Conservation (phyloP, 1,284 basidiomycete genomes). For the Pholiota adiposa region DNA sequence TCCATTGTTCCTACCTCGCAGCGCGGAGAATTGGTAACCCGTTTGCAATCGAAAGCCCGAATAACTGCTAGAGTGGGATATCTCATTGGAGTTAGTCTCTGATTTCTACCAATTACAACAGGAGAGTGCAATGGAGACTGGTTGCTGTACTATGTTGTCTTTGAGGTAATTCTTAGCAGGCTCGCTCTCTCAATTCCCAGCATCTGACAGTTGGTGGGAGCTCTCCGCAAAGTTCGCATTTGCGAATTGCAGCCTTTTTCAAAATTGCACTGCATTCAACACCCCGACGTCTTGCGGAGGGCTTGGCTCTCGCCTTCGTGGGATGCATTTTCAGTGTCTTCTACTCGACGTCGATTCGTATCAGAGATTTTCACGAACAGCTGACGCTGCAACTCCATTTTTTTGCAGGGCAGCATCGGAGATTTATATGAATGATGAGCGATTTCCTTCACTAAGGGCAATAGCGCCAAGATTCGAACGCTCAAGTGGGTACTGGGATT, state of each 20-base stretch:
- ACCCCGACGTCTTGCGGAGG: not conserved
- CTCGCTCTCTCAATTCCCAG: not conserved
- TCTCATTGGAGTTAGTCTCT: too few relatives aligned
- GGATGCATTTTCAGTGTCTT: not conserved
- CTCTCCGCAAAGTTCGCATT: not conserved
- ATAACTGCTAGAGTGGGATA: too few relatives aligned
- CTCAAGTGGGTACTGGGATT: not conserved
- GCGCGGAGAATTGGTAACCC: not conserved
- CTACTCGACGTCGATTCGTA: not conserved
- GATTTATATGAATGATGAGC: not conserved
- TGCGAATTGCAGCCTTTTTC: not conserved
- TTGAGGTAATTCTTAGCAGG: not conserved
- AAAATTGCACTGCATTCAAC: not conserved
- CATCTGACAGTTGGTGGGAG: not conserved
- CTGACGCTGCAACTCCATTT: not conserved
- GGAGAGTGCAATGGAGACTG: not conserved
- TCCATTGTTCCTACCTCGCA: not conserved
- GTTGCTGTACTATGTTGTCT: not conserved
- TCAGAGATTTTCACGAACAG: not conserved
- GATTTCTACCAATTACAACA: too few relatives aligned
- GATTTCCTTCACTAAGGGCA: not conserved
- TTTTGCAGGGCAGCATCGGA: not conserved
- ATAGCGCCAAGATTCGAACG: too few relatives aligned
- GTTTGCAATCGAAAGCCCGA: too few relatives aligned
- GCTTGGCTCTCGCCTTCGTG: not conserved